Percentiles rank a stretch among this genome's conserved stretches.
Conservation (phyloP, 2,329 filamentous ascomycete species). For the Colletotrichum sp. region DNA sequence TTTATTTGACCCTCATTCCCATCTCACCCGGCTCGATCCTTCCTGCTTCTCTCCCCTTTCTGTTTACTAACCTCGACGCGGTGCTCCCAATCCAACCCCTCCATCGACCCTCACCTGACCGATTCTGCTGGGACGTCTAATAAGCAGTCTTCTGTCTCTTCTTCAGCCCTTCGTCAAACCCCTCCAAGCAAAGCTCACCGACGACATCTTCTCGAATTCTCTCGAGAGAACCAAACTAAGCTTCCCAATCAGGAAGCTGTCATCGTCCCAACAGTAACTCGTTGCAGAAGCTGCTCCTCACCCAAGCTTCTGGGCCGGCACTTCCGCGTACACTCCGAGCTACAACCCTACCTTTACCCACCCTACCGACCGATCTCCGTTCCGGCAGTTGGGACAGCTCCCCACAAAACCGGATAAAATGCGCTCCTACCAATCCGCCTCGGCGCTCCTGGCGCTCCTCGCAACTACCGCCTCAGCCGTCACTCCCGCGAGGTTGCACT, state of each 20-base stretch:
- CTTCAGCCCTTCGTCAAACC: not conserved
- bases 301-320: not conserved
- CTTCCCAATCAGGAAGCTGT: slow-evolving; percentile 6
- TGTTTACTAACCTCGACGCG: not conserved
- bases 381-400: not conserved
- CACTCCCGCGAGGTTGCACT: slow-evolving; percentile 36
- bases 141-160: not conserved
- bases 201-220: not conserved
- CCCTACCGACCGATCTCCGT: not conserved
- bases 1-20: slow-evolving; percentile 13
- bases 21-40: not conserved
- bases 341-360: not conserved
- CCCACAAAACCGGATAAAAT: slow-evolving; percentile 18
- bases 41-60: not conserved
- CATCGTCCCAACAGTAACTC: not conserved
- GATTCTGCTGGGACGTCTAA: not conserved
- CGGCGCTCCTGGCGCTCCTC: slow-evolving; percentile 18
- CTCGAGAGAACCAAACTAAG: not conserved
- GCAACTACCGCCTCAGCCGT: slow-evolving; percentile 35
- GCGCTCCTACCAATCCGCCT: slow-evolving; percentile 4
- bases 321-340: slow-evolving; percentile 5
- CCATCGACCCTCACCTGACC: not conserved
- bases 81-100: not conserved
- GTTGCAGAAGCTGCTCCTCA: not conserved
- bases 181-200: not conserved